Base-by-base conservation (phyloP, 2,329 filamentous ascomycete species). In the Cladosporium sp. region DNA sequence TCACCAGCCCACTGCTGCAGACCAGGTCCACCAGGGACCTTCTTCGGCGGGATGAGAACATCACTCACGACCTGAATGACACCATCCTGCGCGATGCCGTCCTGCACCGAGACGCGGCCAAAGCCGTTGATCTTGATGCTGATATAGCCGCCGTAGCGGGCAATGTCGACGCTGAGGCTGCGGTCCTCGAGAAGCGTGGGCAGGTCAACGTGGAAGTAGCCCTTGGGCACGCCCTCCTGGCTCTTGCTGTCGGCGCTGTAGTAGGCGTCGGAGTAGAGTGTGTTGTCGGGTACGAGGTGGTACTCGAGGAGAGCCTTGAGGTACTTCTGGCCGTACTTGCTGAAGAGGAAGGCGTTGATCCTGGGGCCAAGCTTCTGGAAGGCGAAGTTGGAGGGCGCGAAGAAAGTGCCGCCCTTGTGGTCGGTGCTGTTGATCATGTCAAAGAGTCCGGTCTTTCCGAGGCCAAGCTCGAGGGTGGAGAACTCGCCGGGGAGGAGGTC, bases 301-400 rank as follows among this genome's bases (percentile, higher is more conserved):
- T 94, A 94, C 71, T 88, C 75, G 13, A 94, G 74, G 39, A 95
- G 72, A 0, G 88, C 88, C 57, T 79, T 82, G 15, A 96, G 78
- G 64, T 88, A 95, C 66, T 84, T 84, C 55, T 78, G 73, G 1
- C 91, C 91, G 46, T 76, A 78, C 22, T 79, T 74, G 52, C 85
- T 87, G 77, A 96, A 96, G 3, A 96, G 75, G 76, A 95, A 96
- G 18, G 83, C 86, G 63, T 92, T 94, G 60, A 85, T 80, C 49
- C 67, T 75, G 1, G 80, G 77, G 0, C 89, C 88, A 1, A 96
- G 82, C 57, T 80, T 80, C 59, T 78, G 64, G 72, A 92, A 95
- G n/a, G 90, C 91, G 4, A 69, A 71, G 75, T 96, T 95, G 39
- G 78, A 81, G 0, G 91, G 90, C 0, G 86, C 86, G 61, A 95